Evolutionary conservation across 768 basidiomycete genomes (phyloP), one percentile per base, ranked within the genome.

Genomic region (Cyclocybe aegerita): DNA sequence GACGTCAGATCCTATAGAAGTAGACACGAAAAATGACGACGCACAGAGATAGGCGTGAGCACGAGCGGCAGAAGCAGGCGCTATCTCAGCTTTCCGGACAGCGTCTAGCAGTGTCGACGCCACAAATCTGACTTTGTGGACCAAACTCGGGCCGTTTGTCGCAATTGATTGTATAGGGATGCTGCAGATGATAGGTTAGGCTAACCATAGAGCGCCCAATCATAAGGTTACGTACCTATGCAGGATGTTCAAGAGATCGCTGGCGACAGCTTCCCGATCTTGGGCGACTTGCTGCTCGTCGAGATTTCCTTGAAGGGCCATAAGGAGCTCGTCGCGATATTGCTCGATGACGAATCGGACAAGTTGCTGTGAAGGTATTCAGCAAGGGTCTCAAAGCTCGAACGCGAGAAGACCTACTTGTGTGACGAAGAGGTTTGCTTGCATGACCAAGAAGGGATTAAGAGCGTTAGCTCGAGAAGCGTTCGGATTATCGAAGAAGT

Each of bases 161-260:
- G 92, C 93, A 59, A 95, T 93, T 31, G 90, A 91, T 66, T 93
- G 91, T 48, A 95, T 93, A 12, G 93, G 93, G 58, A 95, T 94
- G 61, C 88, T 92, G 56, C 37, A 47, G 32, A 23, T 23, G 23
- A 32, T 36, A 36, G n/a, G 40, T 50, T 54, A 32, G 50, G 36
- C 39, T 31, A 43, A 11, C 54, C 30, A 61, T 51, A 33, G 38
- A 46, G 41, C 31, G 31, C 43, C 36, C 48, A 16, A 35, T 7
- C 43, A 35, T 23, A 32, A 42, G 31, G 15, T 45, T 30, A 52
- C 68, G 57, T 52, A 85, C 88, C 84, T 88, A 60, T 93, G 90
- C 54, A 96, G 76, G 49, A 94, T 88, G 55, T 86, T 87, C 54
- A 96, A 75, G 52, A 96, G 76, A 62, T 95, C 90, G 56, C 90